Percentiles rank a stretch among this genome's conserved stretches.
These are phyloP conservation scores for Aurifilum marmelostoma DNA, from an alignment of 2,329 filamentous ascomycete genomes.

Conservation along the genomic window DNA sequence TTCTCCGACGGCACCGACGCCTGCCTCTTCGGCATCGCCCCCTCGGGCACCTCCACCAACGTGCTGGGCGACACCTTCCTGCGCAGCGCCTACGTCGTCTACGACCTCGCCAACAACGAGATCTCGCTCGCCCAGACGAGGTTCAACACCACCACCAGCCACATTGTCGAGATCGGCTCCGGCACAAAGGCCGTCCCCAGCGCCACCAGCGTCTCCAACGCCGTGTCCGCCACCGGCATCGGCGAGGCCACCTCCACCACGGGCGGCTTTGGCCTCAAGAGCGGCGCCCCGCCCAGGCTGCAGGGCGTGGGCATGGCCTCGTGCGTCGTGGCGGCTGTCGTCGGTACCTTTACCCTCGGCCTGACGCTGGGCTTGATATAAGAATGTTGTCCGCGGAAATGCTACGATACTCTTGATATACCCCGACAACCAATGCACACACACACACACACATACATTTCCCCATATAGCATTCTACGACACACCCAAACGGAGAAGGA, in stretches of 20 bases:
- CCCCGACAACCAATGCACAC: not conserved
- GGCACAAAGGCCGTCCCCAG: conserved; percentile 55
- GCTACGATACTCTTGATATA: not conserved
- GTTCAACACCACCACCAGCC: conserved; percentile 57
- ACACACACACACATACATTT: not conserved
- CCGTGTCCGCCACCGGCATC: conserved; percentile 54
- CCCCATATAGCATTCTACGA: not conserved
- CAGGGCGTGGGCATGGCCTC: not conserved
- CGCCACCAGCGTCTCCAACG: conserved; percentile 53
- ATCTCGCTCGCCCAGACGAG: conserved; percentile 71
- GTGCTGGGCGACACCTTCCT: conserved; percentile 77
- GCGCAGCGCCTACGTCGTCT: conserved; percentile 75
- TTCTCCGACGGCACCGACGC: conserved; percentile 58
- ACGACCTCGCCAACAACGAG: conserved; percentile 72
- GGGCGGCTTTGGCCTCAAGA: conserved; percentile 29
- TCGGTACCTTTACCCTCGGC: conserved; percentile 4
- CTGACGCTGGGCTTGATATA: conserved; percentile 8
- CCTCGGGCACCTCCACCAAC: conserved; percentile 56
- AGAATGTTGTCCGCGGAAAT: too few relatives aligned
- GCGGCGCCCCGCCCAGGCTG: conserved; percentile 7
- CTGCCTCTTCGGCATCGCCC: conserved; percentile 70
- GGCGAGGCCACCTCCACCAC: conserved; percentile 30
- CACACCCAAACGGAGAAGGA: too few relatives aligned
- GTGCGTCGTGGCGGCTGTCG: conserved; percentile 14
- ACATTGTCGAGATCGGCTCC: conserved; percentile 58